phyloP scores from a whole-genome alignment of 108 stramenopile genomes.

The Conticribra guillardii region DNA sequence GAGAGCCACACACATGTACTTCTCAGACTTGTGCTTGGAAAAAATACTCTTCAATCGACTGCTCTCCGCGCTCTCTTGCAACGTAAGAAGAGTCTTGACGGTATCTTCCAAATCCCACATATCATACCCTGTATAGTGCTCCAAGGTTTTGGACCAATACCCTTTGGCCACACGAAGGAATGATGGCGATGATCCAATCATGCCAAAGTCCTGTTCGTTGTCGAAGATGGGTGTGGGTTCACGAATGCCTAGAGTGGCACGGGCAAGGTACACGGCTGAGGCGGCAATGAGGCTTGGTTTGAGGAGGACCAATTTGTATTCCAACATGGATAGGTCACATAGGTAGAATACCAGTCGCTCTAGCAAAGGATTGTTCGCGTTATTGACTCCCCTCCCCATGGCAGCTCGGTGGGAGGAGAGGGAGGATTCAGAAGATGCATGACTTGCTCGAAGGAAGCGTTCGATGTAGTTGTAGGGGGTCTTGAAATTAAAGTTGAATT shows the following conservation, averaged over 20 bases:
- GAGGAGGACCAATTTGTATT: constrained; percentile 57
- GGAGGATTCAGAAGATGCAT: constrained; percentile 14
- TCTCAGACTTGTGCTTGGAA: constrained; percentile 52
- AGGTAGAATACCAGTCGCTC: constrained; percentile 72
- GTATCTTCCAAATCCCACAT: constrained; percentile 51
- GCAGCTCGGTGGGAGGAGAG: background rate
- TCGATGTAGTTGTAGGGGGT: constrained; percentile 68
- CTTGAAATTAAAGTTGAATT: constrained; percentile 52
- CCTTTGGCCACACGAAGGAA: constrained; percentile 5
- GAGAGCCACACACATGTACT: constrained; percentile 52
- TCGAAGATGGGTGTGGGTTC: constrained; percentile 5
- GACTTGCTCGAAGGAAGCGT: constrained; percentile 70
- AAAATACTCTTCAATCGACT: constrained; percentile 50
- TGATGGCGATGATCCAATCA: background rate
- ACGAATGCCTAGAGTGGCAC: constrained; percentile 68
- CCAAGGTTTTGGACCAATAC: constrained; percentile 67
- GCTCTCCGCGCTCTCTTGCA: constrained; percentile 57
- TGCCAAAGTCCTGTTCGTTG: background rate
- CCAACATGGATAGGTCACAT: constrained; percentile 70
- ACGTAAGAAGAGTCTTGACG: constrained; percentile 57
- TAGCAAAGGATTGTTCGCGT: constrained; percentile 31
- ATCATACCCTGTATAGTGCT: constrained; percentile 71
- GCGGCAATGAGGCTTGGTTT: constrained; percentile 74
- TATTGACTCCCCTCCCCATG: constrained; percentile 11
- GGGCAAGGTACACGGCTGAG: constrained; percentile 81